Evolutionary conservation across 371 early-diverging fungal genomes (phyloP).

Genomic region (Mortierella sp.): DNA sequence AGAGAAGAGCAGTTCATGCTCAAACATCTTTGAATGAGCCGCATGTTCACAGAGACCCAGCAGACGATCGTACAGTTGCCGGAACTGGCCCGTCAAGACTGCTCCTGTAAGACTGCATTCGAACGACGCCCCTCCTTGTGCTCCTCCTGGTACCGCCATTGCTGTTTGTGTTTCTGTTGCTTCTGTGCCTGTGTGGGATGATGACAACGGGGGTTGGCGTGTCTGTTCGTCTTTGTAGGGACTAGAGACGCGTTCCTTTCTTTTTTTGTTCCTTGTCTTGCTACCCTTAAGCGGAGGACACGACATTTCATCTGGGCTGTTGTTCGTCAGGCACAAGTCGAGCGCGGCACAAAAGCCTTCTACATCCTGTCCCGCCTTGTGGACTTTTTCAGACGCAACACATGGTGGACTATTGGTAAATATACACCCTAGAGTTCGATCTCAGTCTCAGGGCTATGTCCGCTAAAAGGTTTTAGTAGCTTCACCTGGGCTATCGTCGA

Average conservation of each 20-base stretch:
- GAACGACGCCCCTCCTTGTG: constrained; percentile 53
- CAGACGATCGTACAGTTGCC: constrained; percentile 52
- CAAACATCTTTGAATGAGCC: constrained; percentile 50
- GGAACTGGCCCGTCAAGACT: constrained; percentile 49
- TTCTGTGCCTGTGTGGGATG: not conserved
- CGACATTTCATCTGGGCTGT: no score
- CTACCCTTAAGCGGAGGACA: no score
- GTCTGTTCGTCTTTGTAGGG: not conserved
- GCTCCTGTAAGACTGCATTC: constrained; percentile 54
- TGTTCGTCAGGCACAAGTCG: no score
- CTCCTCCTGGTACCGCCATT: constrained; percentile 51
- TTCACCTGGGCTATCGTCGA: no score
- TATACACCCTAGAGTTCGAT: no score
- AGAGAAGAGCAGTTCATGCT: constrained; percentile 47
- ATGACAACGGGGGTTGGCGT: not conserved
- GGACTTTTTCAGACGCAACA: no score
- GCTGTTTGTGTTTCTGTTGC: not conserved
- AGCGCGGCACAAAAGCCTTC: no score
- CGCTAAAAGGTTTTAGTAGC: no score
- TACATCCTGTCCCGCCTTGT: no score
- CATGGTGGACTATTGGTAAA: no score
- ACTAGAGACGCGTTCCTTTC: not conserved
- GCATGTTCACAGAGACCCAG: constrained; percentile 53
- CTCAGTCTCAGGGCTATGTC: no score
- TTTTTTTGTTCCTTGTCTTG: no score